Evolutionary conservation across 139 green algal genomes (phyloP), one percentile per base, ranked within the genome.

Genomic region (Chloropicon primus): DNA sequence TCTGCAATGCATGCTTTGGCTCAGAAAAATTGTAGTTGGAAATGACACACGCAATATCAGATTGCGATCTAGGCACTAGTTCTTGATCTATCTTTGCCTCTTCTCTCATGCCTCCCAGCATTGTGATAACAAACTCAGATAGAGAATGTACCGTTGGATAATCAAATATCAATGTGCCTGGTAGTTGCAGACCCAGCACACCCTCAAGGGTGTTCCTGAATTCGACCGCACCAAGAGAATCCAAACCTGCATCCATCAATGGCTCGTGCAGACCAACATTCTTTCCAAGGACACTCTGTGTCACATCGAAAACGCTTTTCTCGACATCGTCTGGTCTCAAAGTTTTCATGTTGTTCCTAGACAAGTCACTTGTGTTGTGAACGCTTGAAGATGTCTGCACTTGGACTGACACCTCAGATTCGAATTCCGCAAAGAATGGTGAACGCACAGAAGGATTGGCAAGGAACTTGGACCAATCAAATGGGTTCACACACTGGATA

Each of bases 181-280:
- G 86, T 53, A 93, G 80, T n/a, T 88, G 80, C 5, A 91, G 22
- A 21, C 76, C 80, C 74, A 92, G 82, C 2, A 54, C 71, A 23
- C 71, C 82, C 22, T 93, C 89, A n/a, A 97, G 87, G 1, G 77
- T 76, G 74, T 90, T 91, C 26, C 89, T 82, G 53, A 97, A 84
- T 87, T 97, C 92, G 25, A 96, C 87, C 1, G 89, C 89, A 0
- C 88, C 89, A 24, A 96, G 81, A 3, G 87, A 93, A 79, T 97
- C 88, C 72, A 95, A 78, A 0, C 90, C 89, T 25, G 86, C 85
- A 22, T 84, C 82, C 86, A 93, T 91, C 29, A 94, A 83, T 22
- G 90, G 90, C 0, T 83, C 85, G 72, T 90, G 27, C 23, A 23
- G 1, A 17, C 2, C 77, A 24, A 80, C 72, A 1, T 77, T 71